phyloP scores from a whole-genome alignment of 1,139 yeast species.

The Yarrowia galli region DNA sequence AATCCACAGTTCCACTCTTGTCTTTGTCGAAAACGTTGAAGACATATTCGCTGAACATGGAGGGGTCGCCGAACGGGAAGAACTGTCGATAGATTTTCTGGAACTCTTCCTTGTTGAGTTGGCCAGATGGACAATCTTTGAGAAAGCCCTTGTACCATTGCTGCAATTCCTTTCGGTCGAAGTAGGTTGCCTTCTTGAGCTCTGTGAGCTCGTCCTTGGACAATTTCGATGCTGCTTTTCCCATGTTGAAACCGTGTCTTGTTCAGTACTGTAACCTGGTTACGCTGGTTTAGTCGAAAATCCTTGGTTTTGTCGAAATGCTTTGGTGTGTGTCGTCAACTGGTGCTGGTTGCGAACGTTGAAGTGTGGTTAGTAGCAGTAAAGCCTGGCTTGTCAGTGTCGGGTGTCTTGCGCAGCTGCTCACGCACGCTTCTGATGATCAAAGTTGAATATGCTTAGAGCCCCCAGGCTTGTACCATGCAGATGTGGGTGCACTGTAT shows the following conservation, averaged over 20 bases:
- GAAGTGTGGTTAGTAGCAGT: slow-evolving; percentile 1
- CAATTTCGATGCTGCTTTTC: slow-evolving; percentile 90
- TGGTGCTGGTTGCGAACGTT: neutral
- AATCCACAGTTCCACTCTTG: slow-evolving; percentile 81
- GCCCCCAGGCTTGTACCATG: slow-evolving; percentile 5
- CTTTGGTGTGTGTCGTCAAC: neutral
- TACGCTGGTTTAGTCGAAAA: neutral
- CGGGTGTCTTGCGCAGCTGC: slow-evolving; percentile 29
- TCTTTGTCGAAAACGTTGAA: slow-evolving; percentile 90
- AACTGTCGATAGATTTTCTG: slow-evolving; percentile 92
- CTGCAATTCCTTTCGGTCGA: slow-evolving; percentile 91
- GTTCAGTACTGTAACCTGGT: neutral
- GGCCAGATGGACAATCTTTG: slow-evolving; percentile 93
- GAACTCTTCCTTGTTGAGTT: slow-evolving; percentile 84
- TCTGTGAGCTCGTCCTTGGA: slow-evolving; percentile 89
- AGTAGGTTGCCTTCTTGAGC: slow-evolving; percentile 85
- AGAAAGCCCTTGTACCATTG: slow-evolving; percentile 98
- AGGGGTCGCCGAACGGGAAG: slow-evolving; percentile 98
- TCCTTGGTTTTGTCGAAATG: neutral
- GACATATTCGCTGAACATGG: slow-evolving; percentile 85
- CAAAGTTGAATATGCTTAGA: slow-evolving; percentile 22
- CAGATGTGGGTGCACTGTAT: neutral
- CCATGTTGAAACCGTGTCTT: slow-evolving; percentile 61
- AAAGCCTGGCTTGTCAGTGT: slow-evolving; percentile 10
- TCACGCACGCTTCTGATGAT: slow-evolving; percentile 29